Percentiles rank a stretch among this genome's conserved stretches.
Evolutionary conservation across 2,329 filamentous ascomycete genomes (phyloP).

Genomic region (Tolypocladium endophyticum): DNA sequence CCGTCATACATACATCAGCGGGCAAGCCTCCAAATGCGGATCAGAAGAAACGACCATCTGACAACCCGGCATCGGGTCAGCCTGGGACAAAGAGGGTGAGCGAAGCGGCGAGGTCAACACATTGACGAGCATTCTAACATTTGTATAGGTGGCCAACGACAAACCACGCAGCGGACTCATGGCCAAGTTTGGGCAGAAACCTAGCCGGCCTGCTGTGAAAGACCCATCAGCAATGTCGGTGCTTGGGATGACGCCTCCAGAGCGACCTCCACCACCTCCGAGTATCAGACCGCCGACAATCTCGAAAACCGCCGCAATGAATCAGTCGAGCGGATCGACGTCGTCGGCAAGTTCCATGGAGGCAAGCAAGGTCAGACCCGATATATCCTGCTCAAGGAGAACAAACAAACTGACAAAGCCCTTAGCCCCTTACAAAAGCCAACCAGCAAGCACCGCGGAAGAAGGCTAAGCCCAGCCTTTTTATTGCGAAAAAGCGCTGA

Average conservation of each 20-base stretch:
- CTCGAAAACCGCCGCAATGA: slow-evolving; percentile 5
- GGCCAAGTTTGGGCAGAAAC: slow-evolving; percentile 25
- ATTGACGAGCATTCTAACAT: slow-evolving; percentile 13
- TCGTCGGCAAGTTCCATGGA: slow-evolving; percentile 6
- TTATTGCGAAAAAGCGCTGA: slow-evolving; percentile 12
- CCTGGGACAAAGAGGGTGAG: slow-evolving; percentile 31
- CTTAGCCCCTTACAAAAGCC: slow-evolving; percentile 1
- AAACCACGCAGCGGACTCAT: slow-evolving; percentile 20
- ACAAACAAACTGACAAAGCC: neutral
- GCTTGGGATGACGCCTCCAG: slow-evolving; percentile 35
- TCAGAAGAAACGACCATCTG: slow-evolving; percentile 32
- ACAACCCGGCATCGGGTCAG: slow-evolving; percentile 21
- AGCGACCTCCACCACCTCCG: slow-evolving; percentile 24
- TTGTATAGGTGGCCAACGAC: slow-evolving; percentile 17
- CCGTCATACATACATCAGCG: slow-evolving; percentile 28
- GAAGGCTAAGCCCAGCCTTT: slow-evolving; percentile 10
- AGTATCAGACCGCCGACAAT: slow-evolving; percentile 4
- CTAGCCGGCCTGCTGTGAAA: slow-evolving; percentile 15
- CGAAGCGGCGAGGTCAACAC: slow-evolving; percentile 6
- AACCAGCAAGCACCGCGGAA: slow-evolving; percentile 4
- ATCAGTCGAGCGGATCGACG: slow-evolving; percentile 12
- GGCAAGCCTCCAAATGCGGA: slow-evolving; percentile 7
- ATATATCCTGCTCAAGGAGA: neutral
- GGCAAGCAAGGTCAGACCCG: slow-evolving; percentile 10
- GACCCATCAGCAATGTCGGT: slow-evolving; percentile 44